Percentiles rank a stretch among this genome's conserved stretches.
Conservation (phyloP, 2,329 filamentous ascomycete genomes). For the Hyphodiscus sp. region DNA sequence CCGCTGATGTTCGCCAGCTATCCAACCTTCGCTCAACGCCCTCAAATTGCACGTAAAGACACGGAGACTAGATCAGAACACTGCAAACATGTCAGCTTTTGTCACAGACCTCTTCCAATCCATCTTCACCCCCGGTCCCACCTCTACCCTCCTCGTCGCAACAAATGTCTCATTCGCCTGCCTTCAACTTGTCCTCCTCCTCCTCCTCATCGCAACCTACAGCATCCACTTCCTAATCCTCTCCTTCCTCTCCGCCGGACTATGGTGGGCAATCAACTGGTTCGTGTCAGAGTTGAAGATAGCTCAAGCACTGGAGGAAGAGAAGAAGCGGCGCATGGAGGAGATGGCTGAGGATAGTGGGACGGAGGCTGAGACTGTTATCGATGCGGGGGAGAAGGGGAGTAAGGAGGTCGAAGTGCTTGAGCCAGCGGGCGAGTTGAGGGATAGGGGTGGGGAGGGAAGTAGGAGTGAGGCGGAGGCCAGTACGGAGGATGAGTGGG, state of each 20-base stretch:
- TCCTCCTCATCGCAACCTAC: constrained; percentile 72
- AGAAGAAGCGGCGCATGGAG: constrained; percentile 28
- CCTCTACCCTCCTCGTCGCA: constrained; percentile 78
- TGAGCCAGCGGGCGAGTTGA: constrained; percentile 23
- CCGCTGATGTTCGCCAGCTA: background rate
- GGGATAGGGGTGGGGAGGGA: constrained; percentile 32
- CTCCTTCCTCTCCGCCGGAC: constrained; percentile 67
- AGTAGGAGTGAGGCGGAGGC: constrained; percentile 47
- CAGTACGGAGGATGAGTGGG: constrained; percentile 98
- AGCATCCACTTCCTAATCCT: constrained; percentile 86
- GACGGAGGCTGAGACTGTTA: constrained; percentile 46
- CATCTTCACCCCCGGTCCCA: constrained; percentile 88
- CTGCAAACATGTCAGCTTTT: constrained; percentile 48
- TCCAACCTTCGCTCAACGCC: background rate
- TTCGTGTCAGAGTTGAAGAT: constrained; percentile 64
- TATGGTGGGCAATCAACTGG: constrained; percentile 98
- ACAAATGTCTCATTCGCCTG: constrained; percentile 85
- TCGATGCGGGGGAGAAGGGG: constrained; percentile 32
- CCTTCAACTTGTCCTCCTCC: constrained; percentile 71
- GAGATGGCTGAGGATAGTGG: constrained; percentile 30
- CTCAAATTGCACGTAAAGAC: background rate
- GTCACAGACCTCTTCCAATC: constrained; percentile 79
- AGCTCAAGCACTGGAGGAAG: constrained; percentile 40
- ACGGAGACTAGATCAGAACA: background rate
- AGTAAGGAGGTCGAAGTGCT: constrained; percentile 26